These are phyloP conservation scores for Penicilliopsis zonata DNA, from an alignment of 495 filamentous ascomycete species.

Conservation along the genomic window DNA sequence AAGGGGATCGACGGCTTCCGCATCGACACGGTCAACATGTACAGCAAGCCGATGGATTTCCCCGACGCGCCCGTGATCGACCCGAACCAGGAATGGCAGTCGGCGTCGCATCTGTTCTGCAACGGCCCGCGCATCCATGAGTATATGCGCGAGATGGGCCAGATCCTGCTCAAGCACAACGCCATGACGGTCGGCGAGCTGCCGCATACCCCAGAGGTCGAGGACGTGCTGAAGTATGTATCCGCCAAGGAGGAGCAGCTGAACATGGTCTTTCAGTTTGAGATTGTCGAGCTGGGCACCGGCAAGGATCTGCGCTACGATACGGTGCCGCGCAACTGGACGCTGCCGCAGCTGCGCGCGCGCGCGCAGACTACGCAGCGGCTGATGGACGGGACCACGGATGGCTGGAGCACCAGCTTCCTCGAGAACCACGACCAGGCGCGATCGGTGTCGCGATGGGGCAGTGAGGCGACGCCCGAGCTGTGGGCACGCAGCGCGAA, in stretches of 20 bases:
- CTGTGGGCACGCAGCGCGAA: constrained; percentile 35
- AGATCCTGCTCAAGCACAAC: constrained; percentile 30
- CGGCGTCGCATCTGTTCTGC: constrained; percentile 33
- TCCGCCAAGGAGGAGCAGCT: constrained; percentile 28
- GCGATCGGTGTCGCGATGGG: constrained; percentile 33
- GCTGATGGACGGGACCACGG: constrained; percentile 30
- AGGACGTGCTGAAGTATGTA: constrained; percentile 36
- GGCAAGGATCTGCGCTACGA: constrained; percentile 24
- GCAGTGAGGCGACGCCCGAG: constrained; percentile 28
- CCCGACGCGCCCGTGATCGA: constrained; percentile 31
- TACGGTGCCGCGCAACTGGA: constrained; percentile 26
- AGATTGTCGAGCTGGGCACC: constrained; percentile 35
- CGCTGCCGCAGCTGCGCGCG: constrained; percentile 24
- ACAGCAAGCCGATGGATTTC: constrained; percentile 32
- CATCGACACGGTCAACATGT: constrained; percentile 45
- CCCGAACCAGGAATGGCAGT: constrained; percentile 25
- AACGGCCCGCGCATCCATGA: constrained; percentile 49
- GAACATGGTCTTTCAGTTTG: constrained; percentile 46
- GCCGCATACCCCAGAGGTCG: constrained; percentile 25
- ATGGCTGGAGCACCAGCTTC: constrained; percentile 41
- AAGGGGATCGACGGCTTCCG: constrained; percentile 43
- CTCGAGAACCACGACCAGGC: constrained; percentile 38
- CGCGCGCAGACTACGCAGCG: constrained; percentile 26
- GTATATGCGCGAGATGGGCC: constrained; percentile 33
- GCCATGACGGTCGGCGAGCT: constrained; percentile 42